Evolutionary conservation across 1,139 yeast genomes (phyloP), one percentile per base, ranked within the genome.

Genomic region (Taphrina wiesneri): DNA sequence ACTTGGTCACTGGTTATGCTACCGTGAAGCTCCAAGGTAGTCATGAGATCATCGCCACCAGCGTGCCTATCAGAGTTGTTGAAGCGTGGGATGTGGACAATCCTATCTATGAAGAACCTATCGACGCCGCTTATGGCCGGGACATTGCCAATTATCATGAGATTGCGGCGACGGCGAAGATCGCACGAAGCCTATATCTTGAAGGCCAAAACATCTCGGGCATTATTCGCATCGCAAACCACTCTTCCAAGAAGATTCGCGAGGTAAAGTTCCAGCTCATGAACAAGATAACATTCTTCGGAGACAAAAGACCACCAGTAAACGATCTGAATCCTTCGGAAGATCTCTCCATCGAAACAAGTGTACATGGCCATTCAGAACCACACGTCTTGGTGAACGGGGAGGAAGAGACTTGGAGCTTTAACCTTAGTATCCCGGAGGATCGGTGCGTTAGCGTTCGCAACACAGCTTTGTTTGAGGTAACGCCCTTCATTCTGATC

Each of bases 31-130:
- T 65, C 9, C 56, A 47, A 11, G 69, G 69, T 3, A 53, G 56
- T 2, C 49, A 45, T 11, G 67, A 67, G 28, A 59, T 41, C 7
- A 39, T 67, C 7, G 63, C 67, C n/a, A 56, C 56, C 19, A 60
- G 52, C 21, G 28, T 43, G 0, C 47, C 57, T 6, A 65, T 67
- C 6, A 56, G 67, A n/a, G 66, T 67, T 3, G 69, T 67, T 1
- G 69, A 67, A 36, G 69, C 69, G 1, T 67, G 69, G 69, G 69
- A 67, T 46, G 57, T 67, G n/a, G 59, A 64, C 54, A 57, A 56
- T 43, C 63, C 69, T 21, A 56, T 41, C 17, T 67, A 67, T 56
- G 26, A 36, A 23, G 28, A 30, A 6, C 51, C 62, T 3, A 45
- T 63, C 45, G 60, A 56, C 21, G 65, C 54, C 2, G 39, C 60